Evolutionary conservation across 306 rosid genomes (phyloP), one percentile per base, ranked within the genome.

Genomic region (Ziziphus jujuba): DNA sequence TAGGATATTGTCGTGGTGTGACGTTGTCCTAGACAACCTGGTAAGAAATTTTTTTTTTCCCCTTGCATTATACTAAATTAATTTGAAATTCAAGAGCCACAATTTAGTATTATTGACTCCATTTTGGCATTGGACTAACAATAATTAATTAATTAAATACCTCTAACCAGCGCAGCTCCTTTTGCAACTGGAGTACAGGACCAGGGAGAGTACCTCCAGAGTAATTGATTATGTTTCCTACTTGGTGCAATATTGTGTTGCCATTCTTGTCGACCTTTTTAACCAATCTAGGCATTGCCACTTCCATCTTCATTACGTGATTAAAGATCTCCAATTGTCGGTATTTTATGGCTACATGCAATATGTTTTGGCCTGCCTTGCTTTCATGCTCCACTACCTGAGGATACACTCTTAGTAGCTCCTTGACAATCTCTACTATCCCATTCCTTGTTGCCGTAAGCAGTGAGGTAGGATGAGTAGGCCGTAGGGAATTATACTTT

Each of bases 111-210:
- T 1, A 1, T 28, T 28, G 33, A 1, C 4, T 28, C 33, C 33
- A 28, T 28, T 28, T 28, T 28, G 33, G 33, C n/a, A 28, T 28
- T 28, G n/a, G n/a, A n/a, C n/a, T 28, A 28, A 28, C 33, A 40
- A 40, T 9, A 35, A 10, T 6, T n/a, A n/a, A n/a, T n/a, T n/a
- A n/a, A n/a, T n/a, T 2, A 7, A 66, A 56, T 44, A 79, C 87
- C 67, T 57, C 49, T 1, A 60, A 65, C 84, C 82, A 82, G 0
- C 16, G 44, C 38, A 82, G 34, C 59, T 75, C 87, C 0, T 69
- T 70, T 56, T 82, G 81, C 33, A 82, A 65, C 36, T 82, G 84
- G 63, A 82, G 63, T 7, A 78, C 79, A 3, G 60, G 71, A 63
- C 65, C 78, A 54, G 78, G 25, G 5, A 19, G 51, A 20, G 40